A percentile compares a stretch with the other conserved stretches of the same genome.
These are phyloP conservation scores for Miscanthus lutarioriparius DNA, from an alignment of 176 grass and related monocot genomes.

Conservation along the genomic window DNA sequence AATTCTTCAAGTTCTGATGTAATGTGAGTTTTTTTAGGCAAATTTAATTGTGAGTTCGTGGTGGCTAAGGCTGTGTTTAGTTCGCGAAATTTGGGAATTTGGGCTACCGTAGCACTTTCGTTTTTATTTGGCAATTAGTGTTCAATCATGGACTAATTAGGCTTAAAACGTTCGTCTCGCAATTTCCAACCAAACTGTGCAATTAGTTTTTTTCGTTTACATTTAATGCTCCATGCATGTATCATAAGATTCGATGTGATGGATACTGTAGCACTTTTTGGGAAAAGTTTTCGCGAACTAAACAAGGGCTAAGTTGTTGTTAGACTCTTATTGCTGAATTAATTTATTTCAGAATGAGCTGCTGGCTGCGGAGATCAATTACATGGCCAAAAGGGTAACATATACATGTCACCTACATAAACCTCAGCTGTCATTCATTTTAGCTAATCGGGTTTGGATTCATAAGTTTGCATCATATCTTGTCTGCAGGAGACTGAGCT, in stretches of 20 bases:
- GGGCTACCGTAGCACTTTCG: no score
- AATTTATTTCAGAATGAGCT: constrained; percentile 63
- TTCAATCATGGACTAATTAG: no score
- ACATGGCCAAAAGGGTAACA: constrained; percentile 70
- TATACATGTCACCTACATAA: not conserved
- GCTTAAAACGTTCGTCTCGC: no score
- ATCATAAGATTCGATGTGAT: no score
- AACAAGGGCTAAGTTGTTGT: not conserved
- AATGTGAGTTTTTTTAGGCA: not conserved
- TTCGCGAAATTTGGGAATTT: no score
- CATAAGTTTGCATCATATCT: constrained; percentile 9
- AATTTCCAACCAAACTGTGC: no score
- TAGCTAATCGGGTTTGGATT: not conserved
- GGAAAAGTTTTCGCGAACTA: no score
- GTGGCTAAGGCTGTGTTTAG: no score
- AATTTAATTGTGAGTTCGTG: not conserved
- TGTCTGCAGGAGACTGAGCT: constrained; percentile 65
- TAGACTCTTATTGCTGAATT: not conserved
- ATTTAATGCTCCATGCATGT: no score
- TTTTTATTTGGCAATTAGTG: no score
- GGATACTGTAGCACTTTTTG: no score
- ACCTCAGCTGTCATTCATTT: not conserved
- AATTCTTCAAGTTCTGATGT: constrained; percentile 21
- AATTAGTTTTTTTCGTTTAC: no score
- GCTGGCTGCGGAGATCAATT: constrained; percentile 61